Evolutionary conservation across 768 basidiomycete genomes (phyloP).

Genomic region (Obba rivulosa): DNA sequence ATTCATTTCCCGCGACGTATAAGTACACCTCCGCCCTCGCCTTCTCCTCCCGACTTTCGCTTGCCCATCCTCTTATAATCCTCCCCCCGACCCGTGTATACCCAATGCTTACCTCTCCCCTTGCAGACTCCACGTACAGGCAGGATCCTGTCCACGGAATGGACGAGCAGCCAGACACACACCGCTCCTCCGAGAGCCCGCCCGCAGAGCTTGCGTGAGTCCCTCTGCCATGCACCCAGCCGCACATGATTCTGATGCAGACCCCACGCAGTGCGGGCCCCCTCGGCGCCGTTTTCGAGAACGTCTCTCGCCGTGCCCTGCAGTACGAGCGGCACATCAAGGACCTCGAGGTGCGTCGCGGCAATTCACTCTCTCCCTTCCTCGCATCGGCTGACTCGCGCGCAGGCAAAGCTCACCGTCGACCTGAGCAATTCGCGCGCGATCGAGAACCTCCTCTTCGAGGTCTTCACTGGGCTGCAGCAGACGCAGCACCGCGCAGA

Average conservation of each 20-base stretch:
- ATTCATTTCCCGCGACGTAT: no score
- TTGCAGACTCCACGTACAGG: conserved; percentile 4
- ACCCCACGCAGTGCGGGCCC: no score
- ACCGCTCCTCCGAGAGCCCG: neutral
- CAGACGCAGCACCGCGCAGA: conserved; percentile 55
- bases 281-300: conserved; percentile 12
- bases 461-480: conserved; percentile 58
- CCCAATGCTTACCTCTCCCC: neutral
- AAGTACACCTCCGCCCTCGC: neutral
- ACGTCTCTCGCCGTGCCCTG: conserved; percentile 12
- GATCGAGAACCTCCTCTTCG: conserved; percentile 64
- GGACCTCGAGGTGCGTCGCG: conserved; percentile 17
- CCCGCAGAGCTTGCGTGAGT: conserved; percentile 11
- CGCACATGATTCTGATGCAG: no score
- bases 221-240: neutral
- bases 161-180: conserved; percentile 1
- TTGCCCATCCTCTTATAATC: neutral
- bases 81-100: neutral
- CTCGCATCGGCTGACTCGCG: neutral
- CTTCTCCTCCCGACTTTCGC: neutral
- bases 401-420: conserved; percentile 59
- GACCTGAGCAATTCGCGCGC: conserved; percentile 71
- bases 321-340: conserved; percentile 20
- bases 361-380: neutral
- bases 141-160: no score